Evolutionary conservation across 495 filamentous ascomycete species (phyloP).

Genomic region (Aspergillus cristatus): DNA sequence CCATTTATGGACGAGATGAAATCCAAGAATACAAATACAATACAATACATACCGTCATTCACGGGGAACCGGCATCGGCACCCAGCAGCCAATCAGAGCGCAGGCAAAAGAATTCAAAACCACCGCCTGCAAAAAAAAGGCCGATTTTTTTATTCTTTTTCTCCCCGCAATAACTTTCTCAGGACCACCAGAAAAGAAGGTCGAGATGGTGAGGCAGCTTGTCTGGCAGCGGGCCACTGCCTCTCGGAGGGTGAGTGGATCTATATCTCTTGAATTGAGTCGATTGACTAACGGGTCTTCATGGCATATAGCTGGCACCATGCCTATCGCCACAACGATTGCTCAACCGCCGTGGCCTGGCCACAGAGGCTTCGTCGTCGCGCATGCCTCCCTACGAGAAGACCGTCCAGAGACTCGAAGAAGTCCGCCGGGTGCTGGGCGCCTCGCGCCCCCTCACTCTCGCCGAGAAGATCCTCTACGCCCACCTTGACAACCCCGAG

Average conservation of each 20-base stretch:
- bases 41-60: too few relatives aligned
- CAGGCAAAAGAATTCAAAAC: constrained; percentile 4
- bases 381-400: constrained; percentile 58
- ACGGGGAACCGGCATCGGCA: constrained; percentile 14
- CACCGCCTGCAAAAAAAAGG: constrained; percentile 3
- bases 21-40: too few relatives aligned
- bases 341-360: constrained; percentile 18
- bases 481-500: constrained; percentile 79
- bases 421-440: constrained; percentile 67
- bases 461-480: constrained; percentile 96
- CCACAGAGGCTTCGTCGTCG: constrained; percentile 29
- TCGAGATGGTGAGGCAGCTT: constrained; percentile 27
- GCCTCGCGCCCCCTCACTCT: constrained; percentile 62
- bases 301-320: constrained; percentile 12
- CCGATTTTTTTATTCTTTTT: background rate
- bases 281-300: constrained; percentile 1
- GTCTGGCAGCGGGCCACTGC: constrained; percentile 23
- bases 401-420: constrained; percentile 45
- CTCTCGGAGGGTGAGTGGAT: constrained; percentile 21
- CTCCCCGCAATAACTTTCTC: constrained; percentile 9
- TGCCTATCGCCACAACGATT: constrained; percentile 17
- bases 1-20: too few relatives aligned
- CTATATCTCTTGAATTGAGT: background rate
- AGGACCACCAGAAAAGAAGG: background rate
- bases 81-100: constrained; percentile 10